These are phyloP conservation scores for Tricholoma sp. DNA, from an alignment of 768 basidiomycete species.

Conservation along the genomic window DNA sequence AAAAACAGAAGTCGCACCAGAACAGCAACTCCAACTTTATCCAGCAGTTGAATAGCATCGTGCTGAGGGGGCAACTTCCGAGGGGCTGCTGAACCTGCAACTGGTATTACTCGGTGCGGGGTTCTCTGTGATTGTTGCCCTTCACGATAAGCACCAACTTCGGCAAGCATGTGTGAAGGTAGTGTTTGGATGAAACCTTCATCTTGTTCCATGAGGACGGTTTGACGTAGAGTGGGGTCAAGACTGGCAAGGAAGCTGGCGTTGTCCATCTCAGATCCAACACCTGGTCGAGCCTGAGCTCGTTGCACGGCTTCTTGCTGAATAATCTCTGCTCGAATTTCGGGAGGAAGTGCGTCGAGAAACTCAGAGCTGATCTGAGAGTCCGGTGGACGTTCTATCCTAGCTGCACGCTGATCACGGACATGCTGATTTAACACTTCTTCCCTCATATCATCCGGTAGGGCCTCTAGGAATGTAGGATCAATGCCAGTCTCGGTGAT, in stretches of 20 bases:
- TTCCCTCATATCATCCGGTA: slow-evolving; percentile 98
- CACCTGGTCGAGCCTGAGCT: slow-evolving; percentile 52
- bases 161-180: slow-evolving; percentile 83
- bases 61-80: slow-evolving; percentile 58
- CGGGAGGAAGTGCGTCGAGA: slow-evolving; percentile 91
- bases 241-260: slow-evolving; percentile 90
- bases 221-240: slow-evolving; percentile 83
- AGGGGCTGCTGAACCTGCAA: slow-evolving; percentile 19
- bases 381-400: slow-evolving; percentile 68
- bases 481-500: slow-evolving; percentile 99
- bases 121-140: slow-evolving; percentile 33
- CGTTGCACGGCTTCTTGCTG: slow-evolving; percentile 91
- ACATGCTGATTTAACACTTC: slow-evolving; percentile 98
- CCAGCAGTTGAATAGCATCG: slow-evolving; percentile 90
- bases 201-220: slow-evolving; percentile 87
- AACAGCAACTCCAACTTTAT: slow-evolving; percentile 83
- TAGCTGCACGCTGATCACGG: slow-evolving; percentile 81
- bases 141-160: slow-evolving; percentile 72
- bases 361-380: slow-evolving; percentile 94
- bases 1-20: slow-evolving; percentile 93
- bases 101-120: slow-evolving; percentile 23
- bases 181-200: slow-evolving; percentile 79
- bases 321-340: slow-evolving; percentile 94
- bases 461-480: slow-evolving; percentile 93
- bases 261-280: slow-evolving; percentile 75